Base-by-base conservation (phyloP, 1,139 yeast species). In the Scheffersomyces quercinus region DNA sequence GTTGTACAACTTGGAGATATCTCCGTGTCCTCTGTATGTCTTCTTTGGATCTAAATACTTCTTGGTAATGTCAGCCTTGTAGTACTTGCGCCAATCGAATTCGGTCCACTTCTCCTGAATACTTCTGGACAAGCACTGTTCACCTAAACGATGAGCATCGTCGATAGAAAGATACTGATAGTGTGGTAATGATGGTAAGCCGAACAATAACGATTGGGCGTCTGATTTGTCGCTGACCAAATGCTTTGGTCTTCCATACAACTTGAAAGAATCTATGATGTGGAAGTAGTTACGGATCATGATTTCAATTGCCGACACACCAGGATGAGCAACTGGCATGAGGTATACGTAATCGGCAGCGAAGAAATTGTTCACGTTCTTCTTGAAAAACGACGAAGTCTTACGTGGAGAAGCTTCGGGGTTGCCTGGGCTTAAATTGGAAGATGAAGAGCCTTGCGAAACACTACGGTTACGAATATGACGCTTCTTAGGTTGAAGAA, bases 181-280 rank as follows among this genome's bases (percentile, higher is more conserved):
- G 48, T 70, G 77, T 5, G 85, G 85, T 50, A 80, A 70, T 36
- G 80, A 76, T 1, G 85, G 85, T 48, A 80, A 67, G 1, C 79
- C 83, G 60, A 79, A 80, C 28, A 80, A 64, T 54, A 80, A 58
- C 3, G 82, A 75, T 5, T 62, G 56, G n/a, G 64, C 61, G 47
- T 76, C 70, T 11, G 61, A 58, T 58, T 79, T 77, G 50, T 74
- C 73, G 35, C 81, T 73, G 40, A 65, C 60, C 49, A 80, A 73
- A 45, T 69, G 80, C 24, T 63, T 58, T 1, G 85, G 85, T 43
- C 84, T 65, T 1, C 85, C 85, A 51, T 79, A 80, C 38, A 80
- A 61, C 53, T 68, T 73, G 62, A 78, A 80, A 5, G 80, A 64
- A 55, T 80, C 83, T 55, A 79, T 66, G 15, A 78, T 68, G 42